Base-by-base conservation (phyloP, 495 filamentous ascomycete species). In the Talaromyces stipitatus region DNA sequence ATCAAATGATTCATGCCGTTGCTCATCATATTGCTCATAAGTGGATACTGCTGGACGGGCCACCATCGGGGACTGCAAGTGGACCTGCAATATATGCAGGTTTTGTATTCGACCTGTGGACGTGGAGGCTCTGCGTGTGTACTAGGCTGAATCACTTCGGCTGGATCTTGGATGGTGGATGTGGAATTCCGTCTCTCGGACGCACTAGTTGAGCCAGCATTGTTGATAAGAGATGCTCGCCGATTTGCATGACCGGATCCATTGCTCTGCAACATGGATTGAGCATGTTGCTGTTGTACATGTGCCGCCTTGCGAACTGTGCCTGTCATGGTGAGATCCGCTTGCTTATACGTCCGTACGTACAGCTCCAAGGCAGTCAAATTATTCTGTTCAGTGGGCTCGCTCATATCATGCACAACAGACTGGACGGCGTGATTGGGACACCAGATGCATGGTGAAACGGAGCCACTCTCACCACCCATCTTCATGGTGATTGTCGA, bases 291-390 rank as follows among this genome's bases (percentile, higher is more conserved):
- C 4, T 77, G 75, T 32, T 79, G 74, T 50, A 85, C 73, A 22
- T 85, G 78, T 28, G 82, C 84, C 20, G 95, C 92, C 66, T 96
- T 97, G 20, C 94, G 85, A 41, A 91, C 86, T 16, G 94, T 96
- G 20, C 92, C 92, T 7, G 91, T 96, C 54, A 96, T 71, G 16
- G 87, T 82, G 20, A 92, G 78, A 62, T 99, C 94, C 18, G 92
- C 91, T 68, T 97, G 92, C 72, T 97, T 99, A 77, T 89, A 96
- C 41, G 87, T 91, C 53, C 82, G 82, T 24, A 85, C 87, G 65
- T 87, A 99, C 10, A 92, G 77, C 67, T 96, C 91, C 16, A 99
- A 74, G 14, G 89, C 92, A 58, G 85, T 95, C 62, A 78, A 62
- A 58, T 72, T 72, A 59, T 75, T 64, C 63, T 71, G 67, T 57